phyloP scores from a whole-genome alignment of 345 rosid species.

The Lepidium africanum region DNA sequence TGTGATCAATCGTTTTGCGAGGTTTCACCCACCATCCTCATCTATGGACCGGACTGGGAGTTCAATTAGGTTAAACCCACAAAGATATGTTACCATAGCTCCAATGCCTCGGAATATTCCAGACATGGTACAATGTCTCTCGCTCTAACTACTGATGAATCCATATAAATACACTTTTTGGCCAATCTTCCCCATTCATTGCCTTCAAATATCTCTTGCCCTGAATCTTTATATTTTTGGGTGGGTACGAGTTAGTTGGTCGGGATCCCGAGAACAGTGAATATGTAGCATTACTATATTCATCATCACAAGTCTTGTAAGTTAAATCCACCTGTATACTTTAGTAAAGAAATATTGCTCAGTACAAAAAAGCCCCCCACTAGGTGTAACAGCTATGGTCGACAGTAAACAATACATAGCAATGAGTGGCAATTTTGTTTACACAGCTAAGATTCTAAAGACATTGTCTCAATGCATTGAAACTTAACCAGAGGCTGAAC shows the following conservation, averaged over 20 bases:
- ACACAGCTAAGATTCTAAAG: neutral
- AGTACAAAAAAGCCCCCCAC: neutral
- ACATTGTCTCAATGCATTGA: neutral
- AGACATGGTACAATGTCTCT: constrained; percentile 81
- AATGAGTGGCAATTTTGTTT: neutral
- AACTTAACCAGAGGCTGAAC: neutral
- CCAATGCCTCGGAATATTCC: constrained; percentile 86
- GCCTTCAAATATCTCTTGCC: neutral
- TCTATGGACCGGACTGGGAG: constrained; percentile 33
- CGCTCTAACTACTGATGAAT: constrained; percentile 62
- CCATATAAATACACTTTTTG: constrained; percentile 15
- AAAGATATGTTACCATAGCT: constrained; percentile 80
- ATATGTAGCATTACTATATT: constrained; percentile 13
- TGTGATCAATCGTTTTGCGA: constrained; percentile 90
- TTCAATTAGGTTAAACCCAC: constrained; percentile 48
- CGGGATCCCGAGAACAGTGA: constrained; percentile 2
- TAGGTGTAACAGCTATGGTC: neutral
- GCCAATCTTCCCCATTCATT: constrained; percentile 18
- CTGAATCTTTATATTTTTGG: constrained; percentile 6
- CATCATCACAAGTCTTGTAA: constrained; percentile 13
- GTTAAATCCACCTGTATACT: constrained; percentile 13
- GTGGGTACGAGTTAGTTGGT: constrained; percentile 17
- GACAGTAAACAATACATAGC: neutral
- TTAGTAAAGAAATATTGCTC: constrained; percentile 14
- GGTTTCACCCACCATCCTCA: constrained; percentile 60